Evolutionary conservation across 169 alveolate species (phyloP).

Genomic region (Plasmodium vinckei): DNA sequence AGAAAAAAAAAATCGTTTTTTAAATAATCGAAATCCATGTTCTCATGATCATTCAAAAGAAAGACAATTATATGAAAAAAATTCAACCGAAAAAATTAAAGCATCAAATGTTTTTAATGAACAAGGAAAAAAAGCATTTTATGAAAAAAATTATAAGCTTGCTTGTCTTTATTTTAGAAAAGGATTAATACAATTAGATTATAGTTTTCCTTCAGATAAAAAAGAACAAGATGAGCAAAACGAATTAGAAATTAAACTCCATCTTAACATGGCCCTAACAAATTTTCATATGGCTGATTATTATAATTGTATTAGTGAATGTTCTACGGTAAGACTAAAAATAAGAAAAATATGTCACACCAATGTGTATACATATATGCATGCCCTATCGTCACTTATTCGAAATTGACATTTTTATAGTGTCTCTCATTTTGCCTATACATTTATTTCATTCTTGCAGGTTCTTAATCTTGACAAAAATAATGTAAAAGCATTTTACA

Average conservation of each 20-base stretch:
- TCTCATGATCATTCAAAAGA: slow-evolving; percentile 75
- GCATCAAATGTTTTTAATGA: slow-evolving; percentile 66
- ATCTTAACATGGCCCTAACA: slow-evolving; percentile 63
- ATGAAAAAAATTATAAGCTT: slow-evolving; percentile 74
- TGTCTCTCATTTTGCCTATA: background rate
- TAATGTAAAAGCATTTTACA: slow-evolving; percentile 61
- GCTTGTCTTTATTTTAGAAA: slow-evolving; percentile 74
- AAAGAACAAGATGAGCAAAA: slow-evolving; percentile 41
- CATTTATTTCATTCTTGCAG: slow-evolving; percentile 1
- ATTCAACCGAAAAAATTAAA: slow-evolving; percentile 52
- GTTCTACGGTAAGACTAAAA: slow-evolving; percentile 41
- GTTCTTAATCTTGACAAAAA: slow-evolving; percentile 54
- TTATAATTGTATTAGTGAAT: slow-evolving; percentile 68
- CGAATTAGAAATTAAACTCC: slow-evolving; percentile 53
- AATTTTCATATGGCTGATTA: slow-evolving; percentile 60
- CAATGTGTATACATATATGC: background rate
- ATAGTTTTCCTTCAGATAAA: slow-evolving; percentile 50
- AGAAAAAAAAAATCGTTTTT: slow-evolving; percentile 17
- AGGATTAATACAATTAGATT: slow-evolving; percentile 75
- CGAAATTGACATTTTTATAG: background rate
- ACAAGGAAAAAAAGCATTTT: slow-evolving; percentile 67
- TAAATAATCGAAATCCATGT: slow-evolving; percentile 48
- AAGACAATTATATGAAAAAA: slow-evolving; percentile 75
- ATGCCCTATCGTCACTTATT: background rate
- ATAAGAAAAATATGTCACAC: background rate